These are phyloP conservation scores for Microdochium nivale DNA, from an alignment of 2,329 filamentous ascomycete genomes.

Conservation along the genomic window DNA sequence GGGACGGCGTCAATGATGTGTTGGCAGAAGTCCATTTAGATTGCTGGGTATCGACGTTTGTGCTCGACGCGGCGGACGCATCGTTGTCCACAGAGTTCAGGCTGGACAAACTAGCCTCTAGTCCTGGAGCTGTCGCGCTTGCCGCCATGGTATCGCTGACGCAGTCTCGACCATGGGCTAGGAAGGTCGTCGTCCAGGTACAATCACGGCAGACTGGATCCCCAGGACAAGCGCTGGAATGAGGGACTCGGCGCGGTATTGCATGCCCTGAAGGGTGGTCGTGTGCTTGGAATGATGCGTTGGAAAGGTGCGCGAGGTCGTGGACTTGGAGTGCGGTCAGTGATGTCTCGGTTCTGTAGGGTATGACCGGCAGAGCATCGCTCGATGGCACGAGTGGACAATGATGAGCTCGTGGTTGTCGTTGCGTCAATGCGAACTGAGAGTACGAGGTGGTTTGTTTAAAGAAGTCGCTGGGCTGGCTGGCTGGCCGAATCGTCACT, in stretches of 20 bases:
- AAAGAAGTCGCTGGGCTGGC: not conserved
- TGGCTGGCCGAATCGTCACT: not conserved
- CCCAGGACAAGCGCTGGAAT: not conserved
- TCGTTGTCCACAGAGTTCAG: slow-evolving; percentile 22
- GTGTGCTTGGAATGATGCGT: not conserved
- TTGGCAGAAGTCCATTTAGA: slow-evolving; percentile 23
- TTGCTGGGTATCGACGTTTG: slow-evolving; percentile 19
- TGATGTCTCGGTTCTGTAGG: not conserved
- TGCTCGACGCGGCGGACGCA: slow-evolving; percentile 20
- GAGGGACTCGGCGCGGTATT: not conserved
- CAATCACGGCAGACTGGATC: not conserved
- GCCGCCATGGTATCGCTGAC: not conserved
- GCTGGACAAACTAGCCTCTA: slow-evolving; percentile 22
- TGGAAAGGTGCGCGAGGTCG: not conserved
- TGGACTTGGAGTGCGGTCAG: not conserved
- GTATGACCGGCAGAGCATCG: not conserved
- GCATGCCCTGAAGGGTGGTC: not conserved
- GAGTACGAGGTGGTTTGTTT: not conserved
- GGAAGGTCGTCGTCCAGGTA: not conserved
- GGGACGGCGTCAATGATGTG: slow-evolving; percentile 20
- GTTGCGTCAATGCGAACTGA: not conserved
- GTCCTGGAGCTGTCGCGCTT: slow-evolving; percentile 11
- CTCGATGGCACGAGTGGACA: not conserved
- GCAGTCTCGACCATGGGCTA: not conserved
- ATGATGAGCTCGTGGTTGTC: not conserved